Percentiles rank a stretch among this genome's conserved stretches.
Conservation (phyloP, 129 eudicot species). For the Helianthus tuberosus region DNA sequence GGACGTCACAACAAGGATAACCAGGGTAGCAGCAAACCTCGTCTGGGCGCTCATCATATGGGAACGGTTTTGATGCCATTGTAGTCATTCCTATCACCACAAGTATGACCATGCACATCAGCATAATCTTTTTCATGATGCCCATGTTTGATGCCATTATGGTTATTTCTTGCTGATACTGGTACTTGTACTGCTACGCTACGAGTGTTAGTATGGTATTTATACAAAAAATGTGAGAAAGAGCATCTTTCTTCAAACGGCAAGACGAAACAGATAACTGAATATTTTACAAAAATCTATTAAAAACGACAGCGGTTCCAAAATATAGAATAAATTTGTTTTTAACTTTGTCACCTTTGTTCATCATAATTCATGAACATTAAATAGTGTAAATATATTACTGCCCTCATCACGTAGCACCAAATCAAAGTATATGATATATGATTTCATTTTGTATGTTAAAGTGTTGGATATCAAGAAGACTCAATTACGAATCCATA, state of each 20-base stretch:
- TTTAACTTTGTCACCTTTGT: slow-evolving; percentile 2
- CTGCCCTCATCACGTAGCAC: background rate
- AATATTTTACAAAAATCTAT: background rate
- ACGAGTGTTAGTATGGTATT: background rate
- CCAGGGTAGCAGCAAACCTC: slow-evolving; percentile 48
- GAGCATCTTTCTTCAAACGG: slow-evolving; percentile 22
- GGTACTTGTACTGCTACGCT: background rate
- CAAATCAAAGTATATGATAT: background rate
- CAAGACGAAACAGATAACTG: background rate
- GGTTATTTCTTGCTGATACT: background rate
- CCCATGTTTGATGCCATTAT: slow-evolving; percentile 18
- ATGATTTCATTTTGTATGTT: background rate
- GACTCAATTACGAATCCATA: too few species aligned
- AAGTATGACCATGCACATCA: slow-evolving; percentile 30
- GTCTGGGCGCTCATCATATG: slow-evolving; percentile 32
- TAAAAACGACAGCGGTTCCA: background rate
- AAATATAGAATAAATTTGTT: background rate
- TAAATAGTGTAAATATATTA: background rate
- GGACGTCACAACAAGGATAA: slow-evolving; percentile 32
- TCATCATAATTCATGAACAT: background rate
- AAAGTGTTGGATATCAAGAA: background rate
- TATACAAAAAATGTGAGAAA: slow-evolving; percentile 19
- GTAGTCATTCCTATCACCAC: slow-evolving; percentile 20
- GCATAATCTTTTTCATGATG: slow-evolving; percentile 21
- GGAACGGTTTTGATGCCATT: slow-evolving; percentile 38